Percentiles rank a stretch among this genome's conserved stretches.
phyloP scores from a whole-genome alignment of 805 yeast genomes.

The Schizosaccharomyces osmophilus region DNA sequence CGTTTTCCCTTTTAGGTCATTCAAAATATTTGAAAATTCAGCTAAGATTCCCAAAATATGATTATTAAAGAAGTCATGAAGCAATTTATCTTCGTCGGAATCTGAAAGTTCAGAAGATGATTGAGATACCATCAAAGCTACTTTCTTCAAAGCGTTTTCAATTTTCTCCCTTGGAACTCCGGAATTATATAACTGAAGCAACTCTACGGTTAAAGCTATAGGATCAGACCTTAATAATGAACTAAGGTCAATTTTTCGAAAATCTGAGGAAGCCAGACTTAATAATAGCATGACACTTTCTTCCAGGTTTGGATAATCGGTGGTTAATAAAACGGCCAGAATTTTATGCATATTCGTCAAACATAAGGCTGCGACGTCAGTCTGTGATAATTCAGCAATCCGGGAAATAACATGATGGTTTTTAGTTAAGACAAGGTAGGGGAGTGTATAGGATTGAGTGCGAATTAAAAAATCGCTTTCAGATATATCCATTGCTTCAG shows the following conservation, averaged over 20 bases:
- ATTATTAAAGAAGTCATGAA: conserved; percentile 25
- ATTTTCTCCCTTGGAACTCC: conserved; percentile 3
- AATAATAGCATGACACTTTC: conserved; percentile 28
- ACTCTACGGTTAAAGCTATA: conserved; percentile 11
- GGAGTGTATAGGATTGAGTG: conserved; percentile 52
- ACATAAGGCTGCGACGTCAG: conserved; percentile 24
- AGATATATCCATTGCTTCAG: conserved; percentile 41
- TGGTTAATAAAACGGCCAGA: conserved; percentile 32
- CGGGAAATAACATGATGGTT: conserved; percentile 35
- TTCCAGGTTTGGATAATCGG: conserved; percentile 25
- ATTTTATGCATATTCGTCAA: conserved; percentile 26
- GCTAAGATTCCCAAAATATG: conserved; percentile 55
- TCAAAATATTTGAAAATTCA: conserved; percentile 52
- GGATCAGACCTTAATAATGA: conserved; percentile 12
- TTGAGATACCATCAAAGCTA: conserved; percentile 3
- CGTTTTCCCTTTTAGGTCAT: conserved; percentile 44
- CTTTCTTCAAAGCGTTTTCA: conserved; percentile 6
- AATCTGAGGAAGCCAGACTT: conserved; percentile 27
- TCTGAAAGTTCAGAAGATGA: background rate
- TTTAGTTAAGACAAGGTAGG: conserved; percentile 44
- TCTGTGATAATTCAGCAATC: conserved; percentile 30
- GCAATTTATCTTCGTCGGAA: conserved; percentile 1
- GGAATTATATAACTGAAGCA: conserved; percentile 19
- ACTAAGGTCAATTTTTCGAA: conserved; percentile 14
- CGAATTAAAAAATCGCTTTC: conserved; percentile 36